Conservation (phyloP, 768 basidiomycete species). For the Solioccasus polychromus region DNA sequence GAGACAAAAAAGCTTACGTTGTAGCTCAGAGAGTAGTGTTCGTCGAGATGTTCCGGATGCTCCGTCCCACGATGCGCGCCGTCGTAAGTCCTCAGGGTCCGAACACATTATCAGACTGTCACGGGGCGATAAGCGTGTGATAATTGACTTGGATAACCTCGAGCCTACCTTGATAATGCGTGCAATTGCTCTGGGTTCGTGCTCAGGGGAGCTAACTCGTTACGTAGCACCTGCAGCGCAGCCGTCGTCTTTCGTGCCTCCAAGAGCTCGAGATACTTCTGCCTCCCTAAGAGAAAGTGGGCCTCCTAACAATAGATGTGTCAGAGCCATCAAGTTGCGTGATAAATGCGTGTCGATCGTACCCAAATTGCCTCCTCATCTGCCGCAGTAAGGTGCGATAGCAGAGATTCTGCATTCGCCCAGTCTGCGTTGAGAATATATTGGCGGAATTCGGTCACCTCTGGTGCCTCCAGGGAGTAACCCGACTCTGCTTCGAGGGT, state of each 20-base stretch:
- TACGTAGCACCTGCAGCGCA: conserved; percentile 82
- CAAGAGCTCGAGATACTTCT: conserved; percentile 93
- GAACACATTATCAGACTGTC: conserved; percentile 89
- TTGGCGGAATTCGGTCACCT: conserved; percentile 77
- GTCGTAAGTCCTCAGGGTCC: conserved; percentile 76
- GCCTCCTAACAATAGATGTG: conserved; percentile 54
- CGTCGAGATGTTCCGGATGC: conserved; percentile 75
- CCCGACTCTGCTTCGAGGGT: conserved; percentile 93
- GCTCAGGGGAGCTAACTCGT: conserved; percentile 82
- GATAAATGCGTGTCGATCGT: conserved; percentile 27
- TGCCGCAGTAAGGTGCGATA: conserved; percentile 65
- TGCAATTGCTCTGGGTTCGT: conserved; percentile 81
- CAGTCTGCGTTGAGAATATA: conserved; percentile 80
- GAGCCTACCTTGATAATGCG: conserved; percentile 75
- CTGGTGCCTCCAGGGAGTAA: conserved; percentile 74
- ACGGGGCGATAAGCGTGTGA: conserved; percentile 16
- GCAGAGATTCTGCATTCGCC: conserved; percentile 69
- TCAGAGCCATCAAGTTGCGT: conserved; percentile 16
- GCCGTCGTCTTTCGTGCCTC: conserved; percentile 76
- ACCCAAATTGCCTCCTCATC: conserved; percentile 73
- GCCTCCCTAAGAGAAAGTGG: conserved; percentile 84
- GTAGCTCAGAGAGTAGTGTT: conserved; percentile 71
- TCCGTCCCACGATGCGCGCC: conserved; percentile 87
- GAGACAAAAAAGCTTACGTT: conserved; percentile 52
- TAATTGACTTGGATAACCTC: conserved; percentile 7